Conservation (phyloP, 2,329 filamentous ascomycete genomes). For the Cordyceps cateniannulata region DNA sequence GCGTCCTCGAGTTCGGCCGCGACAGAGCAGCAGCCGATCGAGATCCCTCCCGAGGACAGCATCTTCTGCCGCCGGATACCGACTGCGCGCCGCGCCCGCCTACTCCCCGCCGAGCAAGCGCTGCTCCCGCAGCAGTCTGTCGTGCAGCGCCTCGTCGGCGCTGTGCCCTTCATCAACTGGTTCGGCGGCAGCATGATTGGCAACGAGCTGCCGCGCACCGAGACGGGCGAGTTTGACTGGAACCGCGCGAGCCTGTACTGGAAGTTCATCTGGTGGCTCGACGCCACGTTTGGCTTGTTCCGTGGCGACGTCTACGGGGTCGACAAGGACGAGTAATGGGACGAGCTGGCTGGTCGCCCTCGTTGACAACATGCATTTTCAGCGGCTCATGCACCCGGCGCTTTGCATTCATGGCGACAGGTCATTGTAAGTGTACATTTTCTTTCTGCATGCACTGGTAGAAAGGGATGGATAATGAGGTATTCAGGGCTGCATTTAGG, state of each 20-base stretch:
- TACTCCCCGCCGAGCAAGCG: conserved; percentile 64
- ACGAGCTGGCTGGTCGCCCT: too few relatives aligned
- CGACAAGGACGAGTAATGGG: conserved; percentile 50
- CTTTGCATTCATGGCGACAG: neutral
- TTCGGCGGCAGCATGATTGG: conserved; percentile 69
- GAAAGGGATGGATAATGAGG: neutral
- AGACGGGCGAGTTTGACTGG: conserved; percentile 73
- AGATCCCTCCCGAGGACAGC: conserved; percentile 29
- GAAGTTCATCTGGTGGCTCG: conserved; percentile 59
- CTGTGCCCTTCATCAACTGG: conserved; percentile 65
- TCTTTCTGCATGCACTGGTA: neutral
- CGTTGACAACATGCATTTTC: neutral
- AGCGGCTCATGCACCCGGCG: neutral
- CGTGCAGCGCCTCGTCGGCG: conserved; percentile 55
- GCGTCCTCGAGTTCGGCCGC: conserved; percentile 14
- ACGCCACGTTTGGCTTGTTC: conserved; percentile 52
- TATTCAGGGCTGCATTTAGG: neutral
- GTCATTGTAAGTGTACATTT: neutral
- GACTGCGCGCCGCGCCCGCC: conserved; percentile 55
- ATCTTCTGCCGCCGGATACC: conserved; percentile 58
- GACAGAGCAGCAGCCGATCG: conserved; percentile 19
- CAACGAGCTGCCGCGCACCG: conserved; percentile 64
- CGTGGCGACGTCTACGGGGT: conserved; percentile 50
- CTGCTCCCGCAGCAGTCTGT: conserved; percentile 62
- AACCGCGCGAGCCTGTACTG: conserved; percentile 60